Conservation (phyloP, 129 eudicot species). For the Sambucus nigra region DNA sequence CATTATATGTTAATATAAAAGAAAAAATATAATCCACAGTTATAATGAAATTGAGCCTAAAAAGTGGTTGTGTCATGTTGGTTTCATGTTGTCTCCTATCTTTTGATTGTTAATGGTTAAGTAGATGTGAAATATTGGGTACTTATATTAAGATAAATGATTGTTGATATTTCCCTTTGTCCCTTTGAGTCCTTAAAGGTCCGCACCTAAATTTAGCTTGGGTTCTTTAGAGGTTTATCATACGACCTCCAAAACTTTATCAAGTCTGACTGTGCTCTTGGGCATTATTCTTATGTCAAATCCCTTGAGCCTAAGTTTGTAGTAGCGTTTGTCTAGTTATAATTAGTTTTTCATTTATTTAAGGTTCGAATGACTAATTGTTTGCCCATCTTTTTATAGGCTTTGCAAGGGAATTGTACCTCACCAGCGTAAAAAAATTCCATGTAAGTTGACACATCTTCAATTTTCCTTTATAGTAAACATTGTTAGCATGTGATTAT, state of each 20-base stretch:
- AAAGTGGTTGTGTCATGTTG: no score
- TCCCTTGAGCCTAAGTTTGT: background rate
- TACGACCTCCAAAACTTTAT: conserved; percentile 73
- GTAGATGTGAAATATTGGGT: no score
- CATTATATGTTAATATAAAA: no score
- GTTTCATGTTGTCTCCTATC: no score
- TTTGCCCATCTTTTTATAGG: conserved; percentile 28
- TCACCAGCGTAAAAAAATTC: conserved; percentile 91
- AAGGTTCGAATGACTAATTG: background rate
- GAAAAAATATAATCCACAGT: no score
- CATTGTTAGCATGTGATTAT: no score
- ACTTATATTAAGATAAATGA: no score
- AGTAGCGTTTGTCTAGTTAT: background rate
- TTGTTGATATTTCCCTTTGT: conserved; percentile 83
- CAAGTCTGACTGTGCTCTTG: conserved; percentile 57
- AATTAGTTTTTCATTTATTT: background rate
- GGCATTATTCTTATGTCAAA: conserved; percentile 27
- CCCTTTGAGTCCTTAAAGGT: conserved; percentile 95
- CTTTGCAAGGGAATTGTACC: conserved; percentile 85
- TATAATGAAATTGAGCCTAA: no score
- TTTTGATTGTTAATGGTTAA: no score
- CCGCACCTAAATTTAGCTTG: conserved; percentile 88
- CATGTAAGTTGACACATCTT: conserved; percentile 46
- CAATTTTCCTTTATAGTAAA: no score
- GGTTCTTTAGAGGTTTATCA: conserved; percentile 70